phyloP scores from a whole-genome alignment of 2,329 filamentous ascomycete genomes.

The Ascochyta viciae-villosae region DNA sequence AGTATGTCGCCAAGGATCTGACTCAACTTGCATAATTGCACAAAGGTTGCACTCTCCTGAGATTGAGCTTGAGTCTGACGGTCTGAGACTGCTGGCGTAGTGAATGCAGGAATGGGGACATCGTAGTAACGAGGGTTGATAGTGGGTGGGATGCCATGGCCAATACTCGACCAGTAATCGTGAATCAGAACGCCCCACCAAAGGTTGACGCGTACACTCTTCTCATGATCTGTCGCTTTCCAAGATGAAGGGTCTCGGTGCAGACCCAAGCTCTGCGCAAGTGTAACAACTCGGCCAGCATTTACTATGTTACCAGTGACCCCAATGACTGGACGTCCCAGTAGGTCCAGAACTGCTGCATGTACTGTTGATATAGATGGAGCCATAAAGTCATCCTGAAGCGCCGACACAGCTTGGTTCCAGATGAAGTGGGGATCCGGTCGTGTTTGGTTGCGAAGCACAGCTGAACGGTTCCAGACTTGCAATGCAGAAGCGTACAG shows the following conservation, averaged over 20 bases:
- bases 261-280: constrained; percentile 29
- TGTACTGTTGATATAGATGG: constrained; percentile 30
- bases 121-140: constrained; percentile 25
- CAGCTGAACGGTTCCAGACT: constrained; percentile 21
- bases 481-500: constrained; percentile 25
- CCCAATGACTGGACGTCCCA: constrained; percentile 28
- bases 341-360: constrained; percentile 26
- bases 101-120: constrained; percentile 15
- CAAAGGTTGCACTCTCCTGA: constrained; percentile 13
- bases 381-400: constrained; percentile 30
- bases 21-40: constrained; percentile 26
- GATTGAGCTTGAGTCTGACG: background rate
- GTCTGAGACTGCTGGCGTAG: background rate
- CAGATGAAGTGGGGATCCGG: constrained; percentile 29
- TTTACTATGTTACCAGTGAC: constrained; percentile 30
- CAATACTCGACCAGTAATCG: constrained; percentile 32
- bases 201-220: constrained; percentile 25
- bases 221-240: constrained; percentile 23
- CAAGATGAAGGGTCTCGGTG: constrained; percentile 26
- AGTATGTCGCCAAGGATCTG: constrained; percentile 27
- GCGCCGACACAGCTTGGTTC: constrained; percentile 26
- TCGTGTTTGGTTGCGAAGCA: constrained; percentile 9
- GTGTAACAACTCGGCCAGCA: constrained; percentile 26
- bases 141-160: constrained; percentile 28
- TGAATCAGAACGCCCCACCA: constrained; percentile 34